Percentiles rank a stretch among this genome's conserved stretches.
These are phyloP conservation scores for Ophiocordyceps camponoti-rufipedis DNA, from an alignment of 2,329 filamentous ascomycete species.

Conservation along the genomic window DNA sequence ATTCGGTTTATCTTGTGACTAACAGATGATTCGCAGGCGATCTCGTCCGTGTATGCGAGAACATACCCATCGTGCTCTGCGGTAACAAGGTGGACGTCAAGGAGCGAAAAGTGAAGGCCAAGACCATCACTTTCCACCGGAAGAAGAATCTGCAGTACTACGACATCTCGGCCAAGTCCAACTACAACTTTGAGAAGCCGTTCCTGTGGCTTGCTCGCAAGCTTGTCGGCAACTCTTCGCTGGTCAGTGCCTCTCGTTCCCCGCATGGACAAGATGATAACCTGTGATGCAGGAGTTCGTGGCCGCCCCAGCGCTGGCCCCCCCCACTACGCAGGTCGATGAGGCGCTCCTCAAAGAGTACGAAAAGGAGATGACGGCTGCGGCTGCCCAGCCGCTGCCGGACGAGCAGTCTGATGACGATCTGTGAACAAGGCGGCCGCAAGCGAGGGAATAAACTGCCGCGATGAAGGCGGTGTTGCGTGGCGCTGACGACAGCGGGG, in stretches of 20 bases:
- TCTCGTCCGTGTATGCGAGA: constrained; percentile 96
- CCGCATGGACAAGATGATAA: background rate
- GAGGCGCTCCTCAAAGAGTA: constrained; percentile 65
- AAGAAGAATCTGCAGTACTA: constrained; percentile 99
- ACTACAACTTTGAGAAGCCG: constrained; percentile 99
- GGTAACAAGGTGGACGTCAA: constrained; percentile 99
- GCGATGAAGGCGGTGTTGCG: constrained; percentile 6
- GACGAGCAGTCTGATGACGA: constrained; percentile 77
- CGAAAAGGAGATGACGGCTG: constrained; percentile 72
- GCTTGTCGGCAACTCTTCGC: constrained; percentile 73
- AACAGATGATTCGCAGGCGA: constrained; percentile 43
- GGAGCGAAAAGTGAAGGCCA: constrained; percentile 99
- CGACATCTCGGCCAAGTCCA: constrained; percentile 98
- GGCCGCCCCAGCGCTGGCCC: constrained; percentile 82
- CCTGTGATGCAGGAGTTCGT: constrained; percentile 65
- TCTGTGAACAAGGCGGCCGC: constrained; percentile 26
- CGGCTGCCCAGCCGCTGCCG: constrained; percentile 69
- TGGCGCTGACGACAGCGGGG: constrained; percentile 10
- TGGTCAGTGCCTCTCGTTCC: constrained; percentile 4
- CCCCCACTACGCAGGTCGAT: constrained; percentile 82
- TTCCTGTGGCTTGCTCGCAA: constrained; percentile 99
- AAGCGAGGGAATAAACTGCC: constrained; percentile 5
- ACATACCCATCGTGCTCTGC: constrained; percentile 93
- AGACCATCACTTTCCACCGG: constrained; percentile 99
- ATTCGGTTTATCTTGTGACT: background rate